Conservation (phyloP, 1,139 yeast genomes). For the Sugiyamaella pinicola region DNA sequence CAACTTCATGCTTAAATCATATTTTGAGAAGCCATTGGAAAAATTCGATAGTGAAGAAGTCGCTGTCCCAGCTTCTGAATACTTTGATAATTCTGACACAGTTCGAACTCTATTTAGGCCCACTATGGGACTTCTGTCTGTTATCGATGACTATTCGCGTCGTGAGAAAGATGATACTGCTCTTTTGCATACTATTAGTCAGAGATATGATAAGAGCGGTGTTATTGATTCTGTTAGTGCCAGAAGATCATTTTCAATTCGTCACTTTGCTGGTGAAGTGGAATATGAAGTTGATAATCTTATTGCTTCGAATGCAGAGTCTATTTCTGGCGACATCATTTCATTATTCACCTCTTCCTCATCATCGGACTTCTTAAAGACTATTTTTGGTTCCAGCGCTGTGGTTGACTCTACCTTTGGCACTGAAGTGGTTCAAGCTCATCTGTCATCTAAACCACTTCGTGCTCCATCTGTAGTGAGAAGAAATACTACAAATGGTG, state of each 20-base stretch:
- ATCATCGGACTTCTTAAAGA: conserved; percentile 44
- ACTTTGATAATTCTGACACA: conserved; percentile 47
- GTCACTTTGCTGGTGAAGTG: conserved; percentile 48
- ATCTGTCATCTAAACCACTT: conserved; percentile 45
- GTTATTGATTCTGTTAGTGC: conserved; percentile 38
- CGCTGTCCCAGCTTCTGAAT: conserved; percentile 42
- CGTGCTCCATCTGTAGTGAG: conserved; percentile 44
- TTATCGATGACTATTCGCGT: conserved; percentile 46
- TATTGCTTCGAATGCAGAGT: conserved; percentile 42
- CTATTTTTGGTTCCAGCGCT: conserved; percentile 43
- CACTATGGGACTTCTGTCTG: conserved; percentile 42
- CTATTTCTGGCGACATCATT: conserved; percentile 46
- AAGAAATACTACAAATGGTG: conserved; percentile 23
- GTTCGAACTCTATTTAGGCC: conserved; percentile 44
- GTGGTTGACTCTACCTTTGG: conserved; percentile 44
- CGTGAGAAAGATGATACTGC: conserved; percentile 42
- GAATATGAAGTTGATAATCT: conserved; percentile 43
- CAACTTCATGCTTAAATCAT: conserved; percentile 43
- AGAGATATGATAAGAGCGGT: conserved; percentile 42
- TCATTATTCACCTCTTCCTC: conserved; percentile 45
- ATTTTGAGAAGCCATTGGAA: conserved; percentile 45
- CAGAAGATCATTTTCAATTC: conserved; percentile 40
- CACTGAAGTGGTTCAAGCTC: conserved; percentile 44
- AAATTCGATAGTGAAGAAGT: conserved; percentile 46
- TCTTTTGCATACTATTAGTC: conserved; percentile 40